Evolutionary conservation across 345 rosid genomes (phyloP), one percentile per base, ranked within the genome.

Genomic region (Xanthoceras sorbifolium): DNA sequence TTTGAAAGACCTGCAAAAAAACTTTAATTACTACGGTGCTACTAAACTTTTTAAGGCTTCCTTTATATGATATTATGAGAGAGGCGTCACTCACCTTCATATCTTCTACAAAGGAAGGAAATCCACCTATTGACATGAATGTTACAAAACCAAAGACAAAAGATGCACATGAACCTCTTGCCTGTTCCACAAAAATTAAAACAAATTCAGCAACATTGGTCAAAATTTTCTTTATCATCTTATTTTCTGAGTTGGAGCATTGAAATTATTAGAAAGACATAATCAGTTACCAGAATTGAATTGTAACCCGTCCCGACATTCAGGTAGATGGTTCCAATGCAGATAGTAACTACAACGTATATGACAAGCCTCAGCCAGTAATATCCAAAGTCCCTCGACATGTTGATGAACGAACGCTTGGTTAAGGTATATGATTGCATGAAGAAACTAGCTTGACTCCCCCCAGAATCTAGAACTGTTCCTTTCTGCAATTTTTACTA

Each of bases 91-190:
- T 81, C 59, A 92, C 98, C 94, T 93, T 95, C 98, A 95, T 95
- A 57, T 95, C 98, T 87, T 93, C 97, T 9, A 90, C 94, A 71
- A 92, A 95, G 10, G 94, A 93, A 85, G 99, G 99, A 76, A 95
- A 92, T 25, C 99, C 99, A 23, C 99, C 99, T 69, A 95, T 95
- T 0, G 98, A 93, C 99, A 93, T 95, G 81, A 95, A 93, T 31
- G 98, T 93, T 62, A 93, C 97, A 78, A 93, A 95, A 67, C 99
- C 98, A 64, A 93, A 93, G 69, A 95, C 97, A 55, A 95, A 93
- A 23, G 98, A 93, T 20, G 97, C 97, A 66, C 99, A 91, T 38
- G 99, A 87, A 34, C 98, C 97, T 22, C 99, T 87, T 63, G 99
- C 97, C 99, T 93, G 89, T 64, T 73, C 29, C 61, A 69, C 64